These are phyloP conservation scores for Ustilago trichophora DNA, from an alignment of 1,284 basidiomycete species.

Conservation along the genomic window DNA sequence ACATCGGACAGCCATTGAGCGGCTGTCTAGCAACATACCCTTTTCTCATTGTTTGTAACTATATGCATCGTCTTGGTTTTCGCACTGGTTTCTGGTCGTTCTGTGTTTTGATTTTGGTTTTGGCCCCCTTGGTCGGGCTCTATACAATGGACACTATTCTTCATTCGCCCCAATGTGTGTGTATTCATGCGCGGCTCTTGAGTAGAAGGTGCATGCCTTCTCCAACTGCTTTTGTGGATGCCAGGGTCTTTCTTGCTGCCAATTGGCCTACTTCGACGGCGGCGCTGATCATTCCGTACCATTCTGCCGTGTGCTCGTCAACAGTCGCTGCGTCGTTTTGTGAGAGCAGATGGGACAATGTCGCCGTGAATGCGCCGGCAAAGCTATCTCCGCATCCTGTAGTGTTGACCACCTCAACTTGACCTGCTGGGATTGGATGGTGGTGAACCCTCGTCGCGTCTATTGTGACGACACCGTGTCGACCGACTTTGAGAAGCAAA, in stretches of 20 bases:
- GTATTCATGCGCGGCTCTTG: neutral
- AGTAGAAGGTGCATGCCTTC: constrained; percentile 26
- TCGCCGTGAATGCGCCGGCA: constrained; percentile 55
- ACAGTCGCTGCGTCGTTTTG: neutral
- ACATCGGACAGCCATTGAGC: too few species aligned
- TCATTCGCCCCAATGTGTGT: neutral
- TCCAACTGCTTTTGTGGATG: constrained; percentile 29
- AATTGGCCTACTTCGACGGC: constrained; percentile 32
- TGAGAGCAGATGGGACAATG: constrained; percentile 14
- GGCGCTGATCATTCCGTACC: constrained; percentile 6
- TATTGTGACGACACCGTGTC: constrained; percentile 33
- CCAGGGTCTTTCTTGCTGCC: constrained; percentile 30
- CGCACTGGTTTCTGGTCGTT: neutral
- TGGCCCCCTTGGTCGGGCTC: too few species aligned
- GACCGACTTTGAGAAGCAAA: constrained; percentile 50
- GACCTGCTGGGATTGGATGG: constrained; percentile 30
- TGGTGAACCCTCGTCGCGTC: constrained; percentile 11
- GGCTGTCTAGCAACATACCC: constrained; percentile 2
- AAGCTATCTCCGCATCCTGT: constrained; percentile 66
- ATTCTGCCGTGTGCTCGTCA: neutral
- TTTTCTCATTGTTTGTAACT: neutral
- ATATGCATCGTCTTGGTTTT: neutral
- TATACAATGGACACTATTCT: constrained; percentile 6
- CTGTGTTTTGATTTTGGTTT: neutral
- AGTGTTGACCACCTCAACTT: constrained; percentile 42